Conservation (phyloP, 2,329 filamentous ascomycete species). For the Elsinoe australis region DNA sequence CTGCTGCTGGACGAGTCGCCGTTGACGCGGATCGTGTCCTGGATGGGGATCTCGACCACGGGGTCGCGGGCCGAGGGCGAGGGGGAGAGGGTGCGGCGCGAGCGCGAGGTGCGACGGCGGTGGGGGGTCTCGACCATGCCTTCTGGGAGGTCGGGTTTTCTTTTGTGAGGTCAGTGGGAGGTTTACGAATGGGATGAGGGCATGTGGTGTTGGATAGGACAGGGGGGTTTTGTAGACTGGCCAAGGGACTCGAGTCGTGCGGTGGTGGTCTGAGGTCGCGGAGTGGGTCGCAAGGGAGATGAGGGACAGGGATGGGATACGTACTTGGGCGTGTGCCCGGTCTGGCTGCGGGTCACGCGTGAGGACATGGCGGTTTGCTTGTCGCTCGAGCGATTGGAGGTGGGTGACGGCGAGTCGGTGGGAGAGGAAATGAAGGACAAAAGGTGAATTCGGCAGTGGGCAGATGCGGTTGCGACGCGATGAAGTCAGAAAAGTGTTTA, state of each 20-base stretch:
- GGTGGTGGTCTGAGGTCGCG: background rate
- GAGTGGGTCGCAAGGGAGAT: background rate
- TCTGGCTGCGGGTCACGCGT: slow-evolving; percentile 39
- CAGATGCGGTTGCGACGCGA: background rate
- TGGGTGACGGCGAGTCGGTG: background rate
- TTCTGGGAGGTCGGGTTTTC: slow-evolving; percentile 35
- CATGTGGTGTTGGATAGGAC: background rate
- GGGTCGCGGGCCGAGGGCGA: slow-evolving; percentile 25
- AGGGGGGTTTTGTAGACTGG: background rate
- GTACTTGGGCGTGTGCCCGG: slow-evolving; percentile 43
- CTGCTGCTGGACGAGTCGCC: slow-evolving; percentile 14
- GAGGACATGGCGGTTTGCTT: background rate
- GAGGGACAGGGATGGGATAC: slow-evolving; percentile 21
- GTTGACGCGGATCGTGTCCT: slow-evolving; percentile 16
- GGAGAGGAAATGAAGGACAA: background rate
- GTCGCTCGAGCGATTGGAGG: background rate
- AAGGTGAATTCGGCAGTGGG: slow-evolving; percentile 1
- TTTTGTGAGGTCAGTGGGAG: slow-evolving; percentile 18
- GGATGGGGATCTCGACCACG: slow-evolving; percentile 20
- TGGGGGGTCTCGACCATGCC: slow-evolving; percentile 45
- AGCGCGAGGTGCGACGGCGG: slow-evolving; percentile 35
- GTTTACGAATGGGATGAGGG: too few species aligned
- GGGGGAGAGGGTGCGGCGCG: slow-evolving; percentile 31
- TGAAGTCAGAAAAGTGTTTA: slow-evolving; percentile 11
- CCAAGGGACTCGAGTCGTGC: slow-evolving; percentile 7